Evolutionary conservation across 495 filamentous ascomycete genomes (phyloP), one percentile per base, ranked within the genome.

Genomic region (Hyaloscypha finlandica): DNA sequence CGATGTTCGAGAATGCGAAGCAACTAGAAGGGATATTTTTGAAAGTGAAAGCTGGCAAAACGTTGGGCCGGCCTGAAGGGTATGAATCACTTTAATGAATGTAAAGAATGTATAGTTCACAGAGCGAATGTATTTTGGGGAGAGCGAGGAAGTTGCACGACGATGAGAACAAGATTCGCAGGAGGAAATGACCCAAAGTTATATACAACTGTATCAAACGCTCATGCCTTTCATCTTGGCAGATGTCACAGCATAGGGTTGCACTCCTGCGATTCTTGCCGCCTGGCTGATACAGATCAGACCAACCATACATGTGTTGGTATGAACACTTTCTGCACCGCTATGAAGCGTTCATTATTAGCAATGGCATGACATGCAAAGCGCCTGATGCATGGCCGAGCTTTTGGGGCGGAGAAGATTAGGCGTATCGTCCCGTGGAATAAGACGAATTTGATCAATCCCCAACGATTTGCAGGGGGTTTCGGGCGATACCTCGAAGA

Each of bases 31-130:
- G 6, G 35, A 37, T 37, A 37, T 37, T n/a, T n/a, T n/a, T 37
- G 35, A 37, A 37, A 8, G 22, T 6, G 22, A 55, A 54, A 65
- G 53, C 6, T 55, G 25, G 22, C 6, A 57, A 68, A 64, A 61
- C 37, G 39, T 29, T 62, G 61, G 65, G 63, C 69, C 66, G 37
- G 69, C 62, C 65, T 35, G 37, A 32, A 37, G 25, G 32, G 52
- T 12, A 52, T 42, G 33, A 61, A 20, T 16, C 5, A 22, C 31
- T 57, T 51, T 55, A 63, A 61, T 22, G 59, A 62, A 53, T 60
- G 69, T 65, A 66, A 65, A 37, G 67, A 65, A 69, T 69, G 60
- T 65, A 64, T 59, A 71, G 69, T 68, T 71, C 69, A 62, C 69
- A 66, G 69, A 71, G 68, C 19, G 69, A 68, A 71, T 63, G 65